Evolutionary conservation across 371 early-diverging fungal genomes (phyloP), one percentile per base, ranked within the genome.

Genomic region (Nematocida displodere): DNA sequence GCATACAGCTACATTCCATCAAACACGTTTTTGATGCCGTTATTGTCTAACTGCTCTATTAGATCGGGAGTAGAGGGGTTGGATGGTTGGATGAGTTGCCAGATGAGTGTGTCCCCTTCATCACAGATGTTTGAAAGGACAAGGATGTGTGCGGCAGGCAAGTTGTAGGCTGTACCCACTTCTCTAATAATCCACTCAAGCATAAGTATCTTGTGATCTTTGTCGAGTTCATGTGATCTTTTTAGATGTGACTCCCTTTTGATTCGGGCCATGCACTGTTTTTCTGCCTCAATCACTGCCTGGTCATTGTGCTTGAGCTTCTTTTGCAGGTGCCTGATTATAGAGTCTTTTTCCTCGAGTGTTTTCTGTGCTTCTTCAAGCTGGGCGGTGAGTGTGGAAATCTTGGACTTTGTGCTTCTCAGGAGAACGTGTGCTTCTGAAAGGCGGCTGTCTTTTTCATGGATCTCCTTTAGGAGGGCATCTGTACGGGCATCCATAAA

Each of bases 111-210:
- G 33, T 71, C 75, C 34, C 61, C 48, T 26, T 50, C 62, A 33
- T 49, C 40, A 36, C 62, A 71, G 17, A 71, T 50, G 26, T 71
- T 62, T 11, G 75, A 34, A 3, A 71, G 59, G 5, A 52, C 4
- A 36, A 71, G 59, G 29, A 71, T 31, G 17, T 58, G 48, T 22
- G 36, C 22, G n/a, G 13, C 34, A 3, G 75, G 75, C n/a, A 71
- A 15, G 44, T 50, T 33, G 2, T n/a, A 26, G 17, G 58, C 11
- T 3, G 17, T 28, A 11, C 33, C 28, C 22, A 71, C 31, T 44
- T 71, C 58, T 48, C 40, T 37, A 5, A 71, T 31, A 24, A 71
- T 58, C 61, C 62, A 71, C 37, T 71, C 75, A 7, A 71, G 62
- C 7, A 26, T 13, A 24, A 71, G 26, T 20, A 71, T 31, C 22